Conservation (phyloP, 352 stramenopile species). For the Globisporangium takayamanum region DNA sequence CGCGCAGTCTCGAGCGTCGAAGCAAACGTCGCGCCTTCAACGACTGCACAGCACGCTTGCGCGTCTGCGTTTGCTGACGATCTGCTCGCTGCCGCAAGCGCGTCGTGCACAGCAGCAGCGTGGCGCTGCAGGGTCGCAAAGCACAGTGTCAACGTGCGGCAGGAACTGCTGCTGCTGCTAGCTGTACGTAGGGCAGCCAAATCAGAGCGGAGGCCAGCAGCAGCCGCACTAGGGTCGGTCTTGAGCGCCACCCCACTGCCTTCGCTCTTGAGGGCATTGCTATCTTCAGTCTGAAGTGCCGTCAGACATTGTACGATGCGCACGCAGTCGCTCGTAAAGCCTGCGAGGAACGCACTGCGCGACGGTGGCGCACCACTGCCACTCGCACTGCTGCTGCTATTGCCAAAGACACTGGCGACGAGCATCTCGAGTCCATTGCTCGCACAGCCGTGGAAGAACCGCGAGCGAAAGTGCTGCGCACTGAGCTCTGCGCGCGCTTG, state of each 20-base stretch:
- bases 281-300: not conserved
- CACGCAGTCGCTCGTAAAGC: not conserved
- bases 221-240: no score
- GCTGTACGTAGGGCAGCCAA: not conserved
- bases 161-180: not conserved
- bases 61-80: not conserved
- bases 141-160: not conserved
- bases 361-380: not conserved
- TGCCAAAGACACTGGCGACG: not conserved
- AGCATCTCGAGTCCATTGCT: not conserved
- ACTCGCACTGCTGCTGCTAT: not conserved
- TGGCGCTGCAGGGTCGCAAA: not conserved
- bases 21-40: constrained; percentile 1
- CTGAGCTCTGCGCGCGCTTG: not conserved
- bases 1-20: constrained; percentile 16
- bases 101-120: not conserved
- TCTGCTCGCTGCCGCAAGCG: not conserved
- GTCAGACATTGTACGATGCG: not conserved
- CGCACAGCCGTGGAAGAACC: constrained; percentile 1
- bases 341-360: not conserved
- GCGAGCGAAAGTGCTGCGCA: not conserved
- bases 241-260: not conserved
- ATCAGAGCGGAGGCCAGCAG: not conserved
- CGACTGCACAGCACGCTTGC: not conserved
- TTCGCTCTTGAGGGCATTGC: no score